phyloP scores from a whole-genome alignment of 768 basidiomycete species.

The Hygrophorus pudorinus region DNA sequence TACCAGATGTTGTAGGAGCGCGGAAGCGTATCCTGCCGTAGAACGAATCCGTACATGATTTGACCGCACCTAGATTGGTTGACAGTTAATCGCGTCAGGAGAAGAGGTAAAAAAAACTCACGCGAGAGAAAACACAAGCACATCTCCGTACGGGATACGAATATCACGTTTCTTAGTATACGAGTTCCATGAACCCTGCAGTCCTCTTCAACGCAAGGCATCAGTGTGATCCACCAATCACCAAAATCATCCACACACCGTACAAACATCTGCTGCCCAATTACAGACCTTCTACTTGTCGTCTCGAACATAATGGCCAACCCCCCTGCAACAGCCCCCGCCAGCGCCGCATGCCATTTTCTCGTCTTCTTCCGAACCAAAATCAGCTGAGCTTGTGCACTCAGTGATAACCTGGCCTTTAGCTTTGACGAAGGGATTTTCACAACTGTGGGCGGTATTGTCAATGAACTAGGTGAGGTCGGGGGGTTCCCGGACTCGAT shows the following conservation, averaged over 20 bases:
- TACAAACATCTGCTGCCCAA: slow-evolving; percentile 86
- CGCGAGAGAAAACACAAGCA: slow-evolving; percentile 73
- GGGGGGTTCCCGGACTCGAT: no score
- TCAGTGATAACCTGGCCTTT: slow-evolving; percentile 47
- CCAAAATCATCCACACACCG: slow-evolving; percentile 37
- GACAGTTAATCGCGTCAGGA: neutral
- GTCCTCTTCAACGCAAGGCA: slow-evolving; percentile 40
- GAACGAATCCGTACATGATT: slow-evolving; percentile 71
- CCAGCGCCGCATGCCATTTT: slow-evolving; percentile 72
- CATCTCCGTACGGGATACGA: slow-evolving; percentile 71
- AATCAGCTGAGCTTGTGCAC: slow-evolving; percentile 50
- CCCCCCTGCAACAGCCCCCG: slow-evolving; percentile 67
- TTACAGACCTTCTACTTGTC: slow-evolving; percentile 46
- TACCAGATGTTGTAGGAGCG: slow-evolving; percentile 68
- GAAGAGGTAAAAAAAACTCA: slow-evolving; percentile 15
- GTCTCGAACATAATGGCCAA: slow-evolving; percentile 74
- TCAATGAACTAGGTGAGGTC: neutral
- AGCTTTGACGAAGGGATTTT: slow-evolving; percentile 25
- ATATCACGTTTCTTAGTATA: slow-evolving; percentile 60
- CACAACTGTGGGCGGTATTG: slow-evolving; percentile 12
- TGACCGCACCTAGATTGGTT: slow-evolving; percentile 55
- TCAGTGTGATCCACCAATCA: neutral
- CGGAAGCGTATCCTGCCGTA: slow-evolving; percentile 80
- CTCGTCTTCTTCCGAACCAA: slow-evolving; percentile 59
- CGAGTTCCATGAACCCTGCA: slow-evolving; percentile 84